Conservation (phyloP, 208 protist species). For the Acanthamoeba rhysodes region DNA sequence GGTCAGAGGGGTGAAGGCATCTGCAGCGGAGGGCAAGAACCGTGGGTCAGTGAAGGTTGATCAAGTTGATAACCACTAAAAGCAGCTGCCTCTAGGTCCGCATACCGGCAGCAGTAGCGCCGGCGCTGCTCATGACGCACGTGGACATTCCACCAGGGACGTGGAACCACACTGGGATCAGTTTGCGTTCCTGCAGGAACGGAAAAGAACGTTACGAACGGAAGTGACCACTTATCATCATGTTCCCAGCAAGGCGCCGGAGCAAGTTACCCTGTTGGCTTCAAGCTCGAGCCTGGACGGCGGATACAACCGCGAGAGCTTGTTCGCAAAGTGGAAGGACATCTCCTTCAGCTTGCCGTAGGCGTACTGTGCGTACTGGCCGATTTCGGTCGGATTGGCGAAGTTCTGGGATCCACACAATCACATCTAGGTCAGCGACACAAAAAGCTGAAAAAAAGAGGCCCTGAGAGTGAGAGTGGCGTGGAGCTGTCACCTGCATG, state of each 20-base stretch:
- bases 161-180: background rate
- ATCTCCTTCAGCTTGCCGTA: background rate
- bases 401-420: background rate
- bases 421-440: background rate
- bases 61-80: background rate
- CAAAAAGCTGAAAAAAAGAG: background rate
- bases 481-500: background rate
- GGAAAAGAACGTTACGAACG: background rate
- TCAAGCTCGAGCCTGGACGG: background rate
- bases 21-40: background rate
- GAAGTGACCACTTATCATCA: background rate
- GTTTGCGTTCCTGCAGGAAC: background rate
- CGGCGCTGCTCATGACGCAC: background rate
- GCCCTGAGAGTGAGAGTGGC: background rate
- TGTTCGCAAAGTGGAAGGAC: background rate
- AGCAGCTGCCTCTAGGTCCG: too few relatives aligned
- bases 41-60: background rate
- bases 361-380: background rate
- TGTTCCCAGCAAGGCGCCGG: too few relatives aligned
- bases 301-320: background rate
- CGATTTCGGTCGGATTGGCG: background rate
- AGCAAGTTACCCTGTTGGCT: background rate
- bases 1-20: background rate
- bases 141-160: background rate
- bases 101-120: constrained; percentile 7